Percentiles rank a stretch among this genome's conserved stretches.
phyloP scores from a whole-genome alignment of 768 basidiomycete genomes.

The Macrocybe gigantea region DNA sequence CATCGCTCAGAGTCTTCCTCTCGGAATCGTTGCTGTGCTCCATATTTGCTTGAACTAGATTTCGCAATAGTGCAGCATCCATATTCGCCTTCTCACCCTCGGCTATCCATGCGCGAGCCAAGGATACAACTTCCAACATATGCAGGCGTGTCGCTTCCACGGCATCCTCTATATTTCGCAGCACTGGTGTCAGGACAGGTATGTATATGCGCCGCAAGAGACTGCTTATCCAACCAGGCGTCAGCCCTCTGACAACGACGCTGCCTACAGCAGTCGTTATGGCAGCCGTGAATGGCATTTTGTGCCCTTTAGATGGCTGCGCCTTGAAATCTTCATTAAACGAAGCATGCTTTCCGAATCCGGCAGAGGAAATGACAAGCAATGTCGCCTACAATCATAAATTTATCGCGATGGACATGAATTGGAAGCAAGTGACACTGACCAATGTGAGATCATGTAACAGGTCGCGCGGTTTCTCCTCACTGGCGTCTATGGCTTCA shows the following conservation, averaged over 20 bases:
- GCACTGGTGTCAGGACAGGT: too few relatives aligned
- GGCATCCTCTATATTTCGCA: too few relatives aligned
- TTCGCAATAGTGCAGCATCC: slow-evolving; percentile 24
- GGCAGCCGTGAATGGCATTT: slow-evolving; percentile 19
- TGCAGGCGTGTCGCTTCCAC: too few relatives aligned
- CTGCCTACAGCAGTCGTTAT: too few relatives aligned
- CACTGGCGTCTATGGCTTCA: slow-evolving; percentile 27
- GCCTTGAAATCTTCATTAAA: slow-evolving; percentile 17
- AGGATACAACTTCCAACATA: slow-evolving; percentile 24
- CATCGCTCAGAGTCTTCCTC: slow-evolving; percentile 24
- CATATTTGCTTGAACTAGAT: slow-evolving; percentile 32
- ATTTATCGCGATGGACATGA: neutral
- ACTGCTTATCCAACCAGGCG: too few relatives aligned
- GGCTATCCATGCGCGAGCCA: slow-evolving; percentile 17
- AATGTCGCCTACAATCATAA: neutral
- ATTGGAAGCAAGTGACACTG: slow-evolving; percentile 5
- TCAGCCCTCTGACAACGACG: too few relatives aligned
- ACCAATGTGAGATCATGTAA: slow-evolving; percentile 19
- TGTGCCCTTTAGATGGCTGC: slow-evolving; percentile 11
- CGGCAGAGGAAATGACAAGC: neutral
- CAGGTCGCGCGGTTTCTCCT: slow-evolving; percentile 15
- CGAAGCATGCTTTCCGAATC: slow-evolving; percentile 23
- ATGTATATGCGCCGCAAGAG: too few relatives aligned
- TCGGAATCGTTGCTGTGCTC: slow-evolving; percentile 18
- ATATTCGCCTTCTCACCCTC: slow-evolving; percentile 6